Evolutionary conservation across 257 asterid genomes (phyloP).

Genomic region (Ajuga chamaepitys): DNA sequence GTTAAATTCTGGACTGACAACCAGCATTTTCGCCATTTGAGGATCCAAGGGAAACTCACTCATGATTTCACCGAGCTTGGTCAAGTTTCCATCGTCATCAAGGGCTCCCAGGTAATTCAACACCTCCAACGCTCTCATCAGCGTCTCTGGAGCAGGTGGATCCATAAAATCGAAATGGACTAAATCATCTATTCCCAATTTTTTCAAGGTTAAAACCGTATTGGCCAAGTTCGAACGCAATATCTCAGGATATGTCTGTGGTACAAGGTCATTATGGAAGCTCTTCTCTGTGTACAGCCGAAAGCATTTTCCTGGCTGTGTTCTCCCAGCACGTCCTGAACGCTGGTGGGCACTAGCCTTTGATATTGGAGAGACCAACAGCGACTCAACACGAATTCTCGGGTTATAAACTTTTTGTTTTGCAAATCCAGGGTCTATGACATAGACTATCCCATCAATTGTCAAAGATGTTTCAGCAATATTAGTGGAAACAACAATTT

Average conservation of each 20-base stretch:
- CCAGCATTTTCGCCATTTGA: constrained; percentile 96
- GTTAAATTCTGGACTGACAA: constrained; percentile 83
- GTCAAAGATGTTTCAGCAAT: constrained; percentile 97
- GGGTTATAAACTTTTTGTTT: constrained; percentile 95
- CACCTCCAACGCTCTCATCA: constrained; percentile 92
- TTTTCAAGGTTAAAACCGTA: constrained; percentile 86
- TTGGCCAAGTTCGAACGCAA: constrained; percentile 85
- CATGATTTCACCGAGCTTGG: constrained; percentile 86
- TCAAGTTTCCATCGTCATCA: constrained; percentile 92
- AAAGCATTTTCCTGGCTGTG: constrained; percentile 96
- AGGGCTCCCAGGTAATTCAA: constrained; percentile 91
- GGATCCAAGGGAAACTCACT: constrained; percentile 96
- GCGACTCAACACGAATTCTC: constrained; percentile 84
- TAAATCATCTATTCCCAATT: constrained; percentile 84
- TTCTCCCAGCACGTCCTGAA: constrained; percentile 99
- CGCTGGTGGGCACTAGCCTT: constrained; percentile 99
- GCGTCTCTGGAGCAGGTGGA: constrained; percentile 97
- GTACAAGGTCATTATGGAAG: constrained; percentile 78
- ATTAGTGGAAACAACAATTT: constrained; percentile 89
- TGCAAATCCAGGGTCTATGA: constrained; percentile 94
- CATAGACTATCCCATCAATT: constrained; percentile 95
- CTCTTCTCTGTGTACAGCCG: constrained; percentile 92
- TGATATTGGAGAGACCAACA: constrained; percentile 95
- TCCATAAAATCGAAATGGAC: constrained; percentile 99
- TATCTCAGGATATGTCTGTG: constrained; percentile 94